Percentiles rank a stretch among this genome's conserved stretches.
Conservation (phyloP, 73 alveolate species). For the Stentor roeselii region DNA sequence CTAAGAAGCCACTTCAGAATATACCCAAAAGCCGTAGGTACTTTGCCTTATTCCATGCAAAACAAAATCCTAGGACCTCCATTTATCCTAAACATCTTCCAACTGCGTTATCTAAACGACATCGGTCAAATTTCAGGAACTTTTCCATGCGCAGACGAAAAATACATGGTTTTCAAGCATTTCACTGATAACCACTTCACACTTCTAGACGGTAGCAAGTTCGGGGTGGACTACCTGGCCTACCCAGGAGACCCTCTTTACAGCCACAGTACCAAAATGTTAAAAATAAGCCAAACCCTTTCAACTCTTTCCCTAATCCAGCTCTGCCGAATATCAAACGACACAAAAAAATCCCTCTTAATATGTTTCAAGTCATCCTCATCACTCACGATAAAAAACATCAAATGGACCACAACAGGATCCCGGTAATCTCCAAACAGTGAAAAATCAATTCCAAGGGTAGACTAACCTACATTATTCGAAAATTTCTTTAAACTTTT, state of each 20-base stretch:
- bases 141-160: background rate
- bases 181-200: background rate
- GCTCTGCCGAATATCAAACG: background rate
- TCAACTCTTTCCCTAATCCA: background rate
- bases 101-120: background rate
- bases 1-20: background rate
- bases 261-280: background rate
- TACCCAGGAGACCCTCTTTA: constrained; percentile 17
- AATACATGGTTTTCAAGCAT: constrained; percentile 6
- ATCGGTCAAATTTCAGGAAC: background rate
- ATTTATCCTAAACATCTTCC: background rate
- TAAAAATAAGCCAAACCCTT: background rate
- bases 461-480: too few relatives aligned
- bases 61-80: constrained; percentile 21
- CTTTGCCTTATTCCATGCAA: constrained; percentile 1
- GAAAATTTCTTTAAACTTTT: too few relatives aligned
- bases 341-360: background rate
- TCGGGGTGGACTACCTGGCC: background rate
- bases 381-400: background rate
- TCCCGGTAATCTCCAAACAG: background rate
- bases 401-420: background rate
- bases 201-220: background rate
- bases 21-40: background rate
- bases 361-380: background rate
- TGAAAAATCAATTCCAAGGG: background rate